These are phyloP conservation scores for Mollisia scopiformis DNA, from an alignment of 2,329 filamentous ascomycete species.

Conservation along the genomic window DNA sequence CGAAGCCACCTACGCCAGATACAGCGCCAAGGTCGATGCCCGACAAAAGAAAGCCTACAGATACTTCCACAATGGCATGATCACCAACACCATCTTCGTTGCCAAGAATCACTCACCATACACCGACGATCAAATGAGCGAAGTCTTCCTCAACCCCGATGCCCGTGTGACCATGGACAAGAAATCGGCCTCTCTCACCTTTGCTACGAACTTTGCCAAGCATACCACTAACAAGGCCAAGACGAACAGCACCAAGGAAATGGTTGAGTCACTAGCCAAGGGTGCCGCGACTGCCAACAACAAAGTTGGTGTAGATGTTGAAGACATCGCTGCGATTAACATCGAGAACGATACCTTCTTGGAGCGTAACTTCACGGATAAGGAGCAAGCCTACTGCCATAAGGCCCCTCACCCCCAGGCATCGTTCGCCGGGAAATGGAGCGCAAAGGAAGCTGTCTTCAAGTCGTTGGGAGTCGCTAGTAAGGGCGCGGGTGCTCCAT, in stretches of 20 bases:
- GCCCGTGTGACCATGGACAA: conserved; percentile 84
- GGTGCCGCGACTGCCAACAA: conserved; percentile 64
- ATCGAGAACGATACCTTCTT: conserved; percentile 94
- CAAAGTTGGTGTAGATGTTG: conserved; percentile 92
- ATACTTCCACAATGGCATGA: conserved; percentile 97
- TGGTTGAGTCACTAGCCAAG: conserved; percentile 77
- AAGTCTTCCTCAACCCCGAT: conserved; percentile 91
- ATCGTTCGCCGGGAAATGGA: conserved; percentile 95
- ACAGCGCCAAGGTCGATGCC: conserved; percentile 86
- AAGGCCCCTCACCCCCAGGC: conserved; percentile 79
- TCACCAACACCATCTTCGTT: conserved; percentile 97
- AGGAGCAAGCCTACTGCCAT: conserved; percentile 85
- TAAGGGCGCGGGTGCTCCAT: conserved; percentile 83
- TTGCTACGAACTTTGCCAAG: conserved; percentile 66
- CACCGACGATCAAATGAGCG: conserved; percentile 80
- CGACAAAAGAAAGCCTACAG: conserved; percentile 99
- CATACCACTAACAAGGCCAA: conserved; percentile 64
- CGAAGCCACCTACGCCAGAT: conserved; percentile 77
- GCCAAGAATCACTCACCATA: conserved; percentile 93
- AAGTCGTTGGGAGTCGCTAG: conserved; percentile 90
- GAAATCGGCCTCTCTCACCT: conserved; percentile 81
- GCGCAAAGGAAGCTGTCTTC: conserved; percentile 97
- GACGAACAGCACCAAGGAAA: conserved; percentile 57
- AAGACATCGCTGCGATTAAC: conserved; percentile 85
- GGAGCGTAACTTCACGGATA: conserved; percentile 87